A percentile compares a stretch with the other conserved stretches of the same genome.
Conservation (phyloP, 2,329 filamentous ascomycete species). For the Apiospora pterosperma region DNA sequence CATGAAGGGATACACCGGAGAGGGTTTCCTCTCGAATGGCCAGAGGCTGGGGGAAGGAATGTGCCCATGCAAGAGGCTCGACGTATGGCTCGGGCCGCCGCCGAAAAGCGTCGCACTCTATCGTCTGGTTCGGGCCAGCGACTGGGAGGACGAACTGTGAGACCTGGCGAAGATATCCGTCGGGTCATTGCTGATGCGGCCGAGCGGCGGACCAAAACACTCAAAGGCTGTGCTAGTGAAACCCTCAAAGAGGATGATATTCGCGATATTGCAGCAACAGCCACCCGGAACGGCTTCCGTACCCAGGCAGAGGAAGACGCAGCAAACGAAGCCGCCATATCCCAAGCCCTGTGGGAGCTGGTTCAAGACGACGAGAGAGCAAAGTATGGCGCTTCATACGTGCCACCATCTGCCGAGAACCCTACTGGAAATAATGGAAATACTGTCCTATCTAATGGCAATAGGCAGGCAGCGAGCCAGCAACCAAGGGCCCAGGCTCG, state of each 20-base stretch:
- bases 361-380: constrained; percentile 72
- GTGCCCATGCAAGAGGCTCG: constrained; percentile 72
- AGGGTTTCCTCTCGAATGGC: constrained; percentile 79
- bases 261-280: constrained; percentile 58
- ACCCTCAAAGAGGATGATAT: constrained; percentile 65
- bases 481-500: constrained; percentile 8
- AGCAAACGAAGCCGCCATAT: constrained; percentile 83
- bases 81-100: constrained; percentile 68
- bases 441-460: not conserved
- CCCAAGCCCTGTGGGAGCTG: constrained; percentile 80
- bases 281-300: constrained; percentile 69
- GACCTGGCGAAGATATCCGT: constrained; percentile 64
- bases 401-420: constrained; percentile 45
- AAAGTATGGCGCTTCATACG: constrained; percentile 53
- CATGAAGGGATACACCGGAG: constrained; percentile 83
- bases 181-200: constrained; percentile 69
- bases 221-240: constrained; percentile 73
- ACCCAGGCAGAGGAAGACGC: constrained; percentile 86
- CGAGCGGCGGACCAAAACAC: constrained; percentile 62
- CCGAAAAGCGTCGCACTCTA: constrained; percentile 63
- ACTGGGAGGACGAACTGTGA: constrained; percentile 60
- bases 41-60: constrained; percentile 61
- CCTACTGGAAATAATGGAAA: constrained; percentile 44
- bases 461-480: constrained; percentile 6
- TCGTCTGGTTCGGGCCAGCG: constrained; percentile 64